phyloP scores from a whole-genome alignment of 2,329 filamentous ascomycete species.

The Nigrospora oryzae region DNA sequence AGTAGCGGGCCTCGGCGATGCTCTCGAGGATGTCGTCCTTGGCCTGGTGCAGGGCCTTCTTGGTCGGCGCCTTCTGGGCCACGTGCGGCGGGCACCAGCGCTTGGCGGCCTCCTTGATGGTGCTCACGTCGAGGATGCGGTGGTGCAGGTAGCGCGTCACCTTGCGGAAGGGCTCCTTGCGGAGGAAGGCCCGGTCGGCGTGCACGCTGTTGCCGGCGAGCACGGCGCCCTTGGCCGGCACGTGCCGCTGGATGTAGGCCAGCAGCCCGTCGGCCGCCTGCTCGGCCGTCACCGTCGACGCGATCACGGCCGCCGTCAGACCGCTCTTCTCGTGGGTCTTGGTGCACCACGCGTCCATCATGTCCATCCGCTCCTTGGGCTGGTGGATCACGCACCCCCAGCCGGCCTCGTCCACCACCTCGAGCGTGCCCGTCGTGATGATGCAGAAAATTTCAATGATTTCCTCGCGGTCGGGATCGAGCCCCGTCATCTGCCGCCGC shows the following conservation, averaged over 20 bases:
- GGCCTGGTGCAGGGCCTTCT: slow-evolving; percentile 73
- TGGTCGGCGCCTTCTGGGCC: slow-evolving; percentile 55
- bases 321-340: slow-evolving; percentile 73
- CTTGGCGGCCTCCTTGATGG: slow-evolving; percentile 80
- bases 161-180: slow-evolving; percentile 61
- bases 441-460: slow-evolving; percentile 92
- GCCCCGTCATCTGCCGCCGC: slow-evolving; percentile 74
- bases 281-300: slow-evolving; percentile 63
- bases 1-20: slow-evolving; percentile 84
- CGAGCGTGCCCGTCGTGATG: slow-evolving; percentile 73
- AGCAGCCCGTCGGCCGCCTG: slow-evolving; percentile 67
- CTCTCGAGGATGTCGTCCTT: slow-evolving; percentile 89
- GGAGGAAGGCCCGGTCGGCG: slow-evolving; percentile 76
- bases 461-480: slow-evolving; percentile 68
- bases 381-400: slow-evolving; percentile 78
- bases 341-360: slow-evolving; percentile 87
- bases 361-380: slow-evolving; percentile 57
- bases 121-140: slow-evolving; percentile 84
- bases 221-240: slow-evolving; percentile 62
- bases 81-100: slow-evolving; percentile 66
- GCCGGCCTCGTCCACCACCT: slow-evolving; percentile 65
- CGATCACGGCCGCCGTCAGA: slow-evolving; percentile 66
- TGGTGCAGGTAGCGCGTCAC: slow-evolving; percentile 78
- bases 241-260: slow-evolving; percentile 64
- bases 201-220: slow-evolving; percentile 92